phyloP scores from a whole-genome alignment of 2,329 filamentous ascomycete species.

The Colletotrichum theobromicola region DNA sequence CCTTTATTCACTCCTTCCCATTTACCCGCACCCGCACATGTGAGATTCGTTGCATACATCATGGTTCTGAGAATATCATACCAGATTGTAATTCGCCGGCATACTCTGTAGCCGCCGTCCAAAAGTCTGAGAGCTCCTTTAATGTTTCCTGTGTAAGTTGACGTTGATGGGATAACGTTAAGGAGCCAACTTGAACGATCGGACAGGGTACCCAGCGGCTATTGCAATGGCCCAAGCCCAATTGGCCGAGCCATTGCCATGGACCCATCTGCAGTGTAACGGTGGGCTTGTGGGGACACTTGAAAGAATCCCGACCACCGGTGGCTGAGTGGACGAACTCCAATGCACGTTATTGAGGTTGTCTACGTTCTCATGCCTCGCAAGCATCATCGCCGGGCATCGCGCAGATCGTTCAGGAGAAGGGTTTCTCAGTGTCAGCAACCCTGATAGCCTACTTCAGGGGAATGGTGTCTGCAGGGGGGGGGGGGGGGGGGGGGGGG shows the following conservation, averaged over 20 bases:
- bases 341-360: background rate
- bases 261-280: background rate
- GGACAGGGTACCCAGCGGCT: background rate
- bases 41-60: too few species aligned
- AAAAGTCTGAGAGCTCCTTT: background rate
- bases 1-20: conserved; percentile 6
- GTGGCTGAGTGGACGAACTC: background rate
- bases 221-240: background rate
- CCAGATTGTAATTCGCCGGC: too few species aligned
- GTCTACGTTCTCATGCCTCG: background rate
- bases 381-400: background rate
- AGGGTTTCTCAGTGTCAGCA: background rate
- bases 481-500: background rate
- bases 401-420: background rate
- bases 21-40: too few species aligned
- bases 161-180: background rate
- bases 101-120: background rate
- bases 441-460: background rate
- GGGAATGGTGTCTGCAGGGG: background rate
- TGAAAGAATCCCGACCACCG: background rate
- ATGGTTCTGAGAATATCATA: too few species aligned
- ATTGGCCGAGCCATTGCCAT: background rate
- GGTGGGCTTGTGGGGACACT: background rate
- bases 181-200: background rate
- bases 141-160: too few species aligned